These are phyloP conservation scores for Daedaleopsis nitida DNA, from an alignment of 768 basidiomycete genomes.

Conservation along the genomic window DNA sequence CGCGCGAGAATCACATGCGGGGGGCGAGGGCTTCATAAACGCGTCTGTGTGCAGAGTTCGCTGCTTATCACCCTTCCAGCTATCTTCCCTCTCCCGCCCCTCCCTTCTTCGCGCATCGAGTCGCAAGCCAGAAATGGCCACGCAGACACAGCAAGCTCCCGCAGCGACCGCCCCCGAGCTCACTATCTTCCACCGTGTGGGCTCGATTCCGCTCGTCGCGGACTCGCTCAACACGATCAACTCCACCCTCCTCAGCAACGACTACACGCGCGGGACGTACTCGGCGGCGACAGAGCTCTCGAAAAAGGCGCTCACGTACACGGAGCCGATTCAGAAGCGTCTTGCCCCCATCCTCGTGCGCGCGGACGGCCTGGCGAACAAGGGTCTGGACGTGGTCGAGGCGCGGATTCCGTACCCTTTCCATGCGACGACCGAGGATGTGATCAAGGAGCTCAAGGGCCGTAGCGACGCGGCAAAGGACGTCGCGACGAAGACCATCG, in stretches of 20 bases:
- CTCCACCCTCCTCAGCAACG: constrained; percentile 56
- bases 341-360: constrained; percentile 66
- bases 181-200: constrained; percentile 63
- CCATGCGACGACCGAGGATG: constrained; percentile 71
- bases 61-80: constrained; percentile 8
- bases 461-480: constrained; percentile 56
- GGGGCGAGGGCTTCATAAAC: not conserved
- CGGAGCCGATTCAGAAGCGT: constrained; percentile 65
- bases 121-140: constrained; percentile 36
- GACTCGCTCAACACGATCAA: constrained; percentile 64
- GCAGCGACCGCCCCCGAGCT: constrained; percentile 48
- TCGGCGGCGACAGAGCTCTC: constrained; percentile 64
- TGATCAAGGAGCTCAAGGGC: constrained; percentile 59
- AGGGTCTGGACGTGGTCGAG: constrained; percentile 73
- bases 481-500: constrained; percentile 63
- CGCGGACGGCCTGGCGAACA: constrained; percentile 71
- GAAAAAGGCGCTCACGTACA: constrained; percentile 38
- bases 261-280: constrained; percentile 67
- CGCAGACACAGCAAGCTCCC: constrained; percentile 33
- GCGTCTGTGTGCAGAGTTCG: not conserved
- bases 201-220: constrained; percentile 73
- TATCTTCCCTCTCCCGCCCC: constrained; percentile 4
- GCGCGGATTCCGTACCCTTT: constrained; percentile 77
- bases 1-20: constrained; percentile 19
- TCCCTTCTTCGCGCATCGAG: not conserved